Evolutionary conservation across 2,329 filamentous ascomycete genomes (phyloP).

Genomic region (Tolypocladium nubicola): DNA sequence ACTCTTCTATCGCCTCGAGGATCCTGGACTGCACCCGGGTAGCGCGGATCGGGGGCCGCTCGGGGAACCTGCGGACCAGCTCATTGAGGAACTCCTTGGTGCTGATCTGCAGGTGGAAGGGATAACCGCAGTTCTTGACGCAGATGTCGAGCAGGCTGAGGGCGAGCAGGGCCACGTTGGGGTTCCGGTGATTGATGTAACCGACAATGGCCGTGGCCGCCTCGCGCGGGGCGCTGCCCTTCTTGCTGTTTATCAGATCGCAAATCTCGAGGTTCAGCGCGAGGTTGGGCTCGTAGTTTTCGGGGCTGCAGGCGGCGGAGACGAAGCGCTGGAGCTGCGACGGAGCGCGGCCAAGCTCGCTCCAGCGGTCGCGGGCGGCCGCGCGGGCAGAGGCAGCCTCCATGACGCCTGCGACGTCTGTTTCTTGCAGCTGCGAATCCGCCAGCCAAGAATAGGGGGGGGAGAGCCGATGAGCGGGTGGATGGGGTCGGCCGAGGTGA

Average conservation of each 20-base stretch:
- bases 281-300: conserved; percentile 97
- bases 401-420: conserved; percentile 37
- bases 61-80: conserved; percentile 88
- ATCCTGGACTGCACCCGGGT: conserved; percentile 87
- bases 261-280: conserved; percentile 93
- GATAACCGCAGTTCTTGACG: conserved; percentile 99
- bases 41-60: conserved; percentile 77
- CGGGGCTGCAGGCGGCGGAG: conserved; percentile 88
- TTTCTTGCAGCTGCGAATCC: neutral
- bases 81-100: conserved; percentile 99
- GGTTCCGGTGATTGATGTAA: conserved; percentile 93
- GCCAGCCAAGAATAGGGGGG: neutral
- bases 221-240: conserved; percentile 90
- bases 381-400: conserved; percentile 94
- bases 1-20: conserved; percentile 94
- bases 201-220: conserved; percentile 86
- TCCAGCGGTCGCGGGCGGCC: conserved; percentile 89
- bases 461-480: neutral
- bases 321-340: conserved; percentile 93
- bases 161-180: conserved; percentile 85
- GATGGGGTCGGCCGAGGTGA: neutral
- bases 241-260: conserved; percentile 95
- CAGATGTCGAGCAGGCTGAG: conserved; percentile 93
- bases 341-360: conserved; percentile 65
- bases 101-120: conserved; percentile 95